Percentiles rank a stretch among this genome's conserved stretches.
Evolutionary conservation across 495 filamentous ascomycete genomes (phyloP).

Genomic region (Xylaria bambusicola): DNA sequence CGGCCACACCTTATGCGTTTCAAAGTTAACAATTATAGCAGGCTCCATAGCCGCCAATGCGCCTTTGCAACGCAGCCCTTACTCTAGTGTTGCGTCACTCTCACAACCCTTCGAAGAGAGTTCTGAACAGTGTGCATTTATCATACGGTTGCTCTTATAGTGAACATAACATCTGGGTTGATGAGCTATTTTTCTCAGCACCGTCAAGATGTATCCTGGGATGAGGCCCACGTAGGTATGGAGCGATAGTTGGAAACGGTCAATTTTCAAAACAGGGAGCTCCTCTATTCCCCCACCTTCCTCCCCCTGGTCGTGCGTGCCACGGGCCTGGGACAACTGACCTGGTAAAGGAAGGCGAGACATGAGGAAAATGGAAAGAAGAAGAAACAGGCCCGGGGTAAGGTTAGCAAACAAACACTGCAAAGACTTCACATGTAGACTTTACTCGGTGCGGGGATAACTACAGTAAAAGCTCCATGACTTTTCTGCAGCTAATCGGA

Average conservation of each 20-base stretch:
- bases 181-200: not conserved
- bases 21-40: not conserved
- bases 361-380: not conserved
- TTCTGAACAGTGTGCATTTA: not conserved
- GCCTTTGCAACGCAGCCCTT: not conserved
- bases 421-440: too few relatives aligned
- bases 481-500: not conserved
- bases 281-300: not conserved
- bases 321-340: constrained; percentile 12
- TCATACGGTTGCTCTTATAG: not conserved
- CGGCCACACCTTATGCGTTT: not conserved
- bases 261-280: constrained; percentile 11
- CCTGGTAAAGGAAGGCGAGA: not conserved
- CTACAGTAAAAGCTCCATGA: not conserved
- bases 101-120: not conserved
- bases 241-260: not conserved
- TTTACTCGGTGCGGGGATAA: not conserved
- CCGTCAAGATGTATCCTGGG: constrained; percentile 1
- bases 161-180: not conserved
- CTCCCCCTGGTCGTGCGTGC: constrained; percentile 13
- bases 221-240: constrained; percentile 5
- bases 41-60: not conserved
- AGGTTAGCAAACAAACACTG: not conserved
- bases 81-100: not conserved
- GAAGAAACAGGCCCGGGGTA: not conserved